phyloP scores from a whole-genome alignment of 176 grass and related monocot species.

The Elaeis guineensis region DNA sequence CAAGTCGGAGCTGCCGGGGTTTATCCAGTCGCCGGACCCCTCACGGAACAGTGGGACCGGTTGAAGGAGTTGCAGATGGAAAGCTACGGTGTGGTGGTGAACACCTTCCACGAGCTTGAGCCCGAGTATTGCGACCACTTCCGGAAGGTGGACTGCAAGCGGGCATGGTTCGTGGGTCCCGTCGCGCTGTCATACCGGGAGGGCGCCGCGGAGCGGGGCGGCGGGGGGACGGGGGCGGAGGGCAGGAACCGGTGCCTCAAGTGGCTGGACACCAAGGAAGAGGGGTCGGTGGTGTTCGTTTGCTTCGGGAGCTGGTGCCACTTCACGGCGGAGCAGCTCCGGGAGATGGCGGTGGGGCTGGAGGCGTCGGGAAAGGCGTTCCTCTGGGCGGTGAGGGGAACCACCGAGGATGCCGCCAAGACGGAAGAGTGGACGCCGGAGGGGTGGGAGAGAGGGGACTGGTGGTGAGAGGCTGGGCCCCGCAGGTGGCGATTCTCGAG shows the following conservation, averaged over 20 bases:
- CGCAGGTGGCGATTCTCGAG: slow-evolving; percentile 76
- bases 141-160: too few relatives aligned
- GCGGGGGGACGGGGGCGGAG: too few relatives aligned
- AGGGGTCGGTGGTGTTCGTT: too few relatives aligned
- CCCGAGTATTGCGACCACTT: too few relatives aligned
- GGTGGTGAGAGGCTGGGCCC: slow-evolving; percentile 54
- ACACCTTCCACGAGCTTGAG: too few relatives aligned
- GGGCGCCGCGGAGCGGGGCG: too few relatives aligned
- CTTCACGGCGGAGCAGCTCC: slow-evolving; percentile 26
- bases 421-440: slow-evolving; percentile 24
- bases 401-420: background rate
- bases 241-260: too few relatives aligned
- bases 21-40: slow-evolving; percentile 39
- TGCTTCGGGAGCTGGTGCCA: too few relatives aligned
- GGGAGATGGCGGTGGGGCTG: slow-evolving; percentile 64
- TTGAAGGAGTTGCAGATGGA: slow-evolving; percentile 44
- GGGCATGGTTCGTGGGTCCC: too few relatives aligned
- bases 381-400: slow-evolving; percentile 72
- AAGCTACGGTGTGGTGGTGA: slow-evolving; percentile 54
- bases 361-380: slow-evolving; percentile 48
- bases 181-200: too few relatives aligned
- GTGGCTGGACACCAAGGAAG: too few relatives aligned
- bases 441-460: slow-evolving; percentile 39
- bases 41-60: slow-evolving; percentile 34
- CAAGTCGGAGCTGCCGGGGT: slow-evolving; percentile 52